Conservation (phyloP, 441 rosid species). For the Theobroma grandiflorum region DNA sequence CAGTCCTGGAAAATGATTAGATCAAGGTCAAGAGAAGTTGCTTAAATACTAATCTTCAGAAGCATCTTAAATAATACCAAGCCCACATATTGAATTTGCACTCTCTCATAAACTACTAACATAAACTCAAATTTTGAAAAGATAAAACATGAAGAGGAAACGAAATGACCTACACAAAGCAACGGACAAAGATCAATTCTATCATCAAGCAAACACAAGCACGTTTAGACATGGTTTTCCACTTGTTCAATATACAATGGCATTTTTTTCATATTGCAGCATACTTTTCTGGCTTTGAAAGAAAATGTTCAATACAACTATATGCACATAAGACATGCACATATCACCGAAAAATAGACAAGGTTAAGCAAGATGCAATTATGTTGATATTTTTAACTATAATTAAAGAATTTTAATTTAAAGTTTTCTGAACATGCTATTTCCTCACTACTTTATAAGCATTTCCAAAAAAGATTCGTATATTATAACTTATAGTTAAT, state of each 20-base stretch:
- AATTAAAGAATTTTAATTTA: slow-evolving; percentile 6
- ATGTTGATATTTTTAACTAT: background rate
- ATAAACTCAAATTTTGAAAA: background rate
- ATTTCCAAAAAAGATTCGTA: background rate
- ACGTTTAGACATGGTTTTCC: background rate
- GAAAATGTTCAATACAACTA: slow-evolving; percentile 8
- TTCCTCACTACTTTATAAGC: background rate
- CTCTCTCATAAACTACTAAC: slow-evolving; percentile 4
- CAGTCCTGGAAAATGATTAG: slow-evolving; percentile 3
- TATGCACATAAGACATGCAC: background rate
- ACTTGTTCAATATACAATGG: background rate
- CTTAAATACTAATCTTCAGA: slow-evolving; percentile 8
- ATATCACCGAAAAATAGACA: background rate
- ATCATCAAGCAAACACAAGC: background rate
- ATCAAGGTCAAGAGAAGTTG: background rate
- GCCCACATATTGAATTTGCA: background rate
- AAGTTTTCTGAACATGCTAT: background rate
- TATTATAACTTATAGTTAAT: background rate
- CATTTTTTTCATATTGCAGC: background rate
- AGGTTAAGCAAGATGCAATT: slow-evolving; percentile 10
- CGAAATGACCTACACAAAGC: slow-evolving; percentile 4
- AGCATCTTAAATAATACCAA: background rate
- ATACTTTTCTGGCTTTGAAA: slow-evolving; percentile 8
- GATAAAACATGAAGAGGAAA: background rate
- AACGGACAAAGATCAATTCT: background rate